phyloP scores from a whole-genome alignment of 1,284 basidiomycete genomes.

The Anthracocystis setariae region DNA sequence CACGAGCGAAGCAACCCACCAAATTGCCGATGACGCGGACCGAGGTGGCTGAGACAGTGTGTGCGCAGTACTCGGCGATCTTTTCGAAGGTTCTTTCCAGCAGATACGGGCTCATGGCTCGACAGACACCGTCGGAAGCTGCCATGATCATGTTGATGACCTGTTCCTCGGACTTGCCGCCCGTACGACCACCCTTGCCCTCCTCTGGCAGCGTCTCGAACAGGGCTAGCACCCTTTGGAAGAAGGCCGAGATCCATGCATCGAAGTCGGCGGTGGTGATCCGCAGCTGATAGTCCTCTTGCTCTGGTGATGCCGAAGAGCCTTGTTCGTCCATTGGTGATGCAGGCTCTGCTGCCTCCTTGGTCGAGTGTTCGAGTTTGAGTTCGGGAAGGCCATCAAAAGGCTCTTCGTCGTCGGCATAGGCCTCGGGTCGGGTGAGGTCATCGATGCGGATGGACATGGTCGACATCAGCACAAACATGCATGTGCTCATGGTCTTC shows the following conservation, averaged over 20 bases:
- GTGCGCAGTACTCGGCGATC: constrained; percentile 82
- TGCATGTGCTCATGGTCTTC: constrained; percentile 82
- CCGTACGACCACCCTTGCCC: constrained; percentile 77
- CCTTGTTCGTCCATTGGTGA: constrained; percentile 13
- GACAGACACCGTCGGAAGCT: constrained; percentile 84
- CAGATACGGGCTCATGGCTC: constrained; percentile 85
- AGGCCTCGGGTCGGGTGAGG: constrained; percentile 70
- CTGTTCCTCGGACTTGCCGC: constrained; percentile 85
- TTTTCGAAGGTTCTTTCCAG: constrained; percentile 87
- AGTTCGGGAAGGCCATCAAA: constrained; percentile 24
- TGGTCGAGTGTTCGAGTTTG: constrained; percentile 50
- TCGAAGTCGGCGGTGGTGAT: constrained; percentile 79
- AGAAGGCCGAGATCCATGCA: constrained; percentile 89
- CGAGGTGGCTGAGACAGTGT: constrained; percentile 79
- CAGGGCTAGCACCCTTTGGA: constrained; percentile 84
- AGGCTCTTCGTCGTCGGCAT: constrained; percentile 43
- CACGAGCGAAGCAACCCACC: constrained; percentile 84
- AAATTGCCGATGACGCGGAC: constrained; percentile 90
- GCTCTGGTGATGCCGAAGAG: constrained; percentile 30
- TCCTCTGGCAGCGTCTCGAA: constrained; percentile 95
- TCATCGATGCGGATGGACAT: constrained; percentile 86
- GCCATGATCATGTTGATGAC: constrained; percentile 83
- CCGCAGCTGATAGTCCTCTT: constrained; percentile 71
- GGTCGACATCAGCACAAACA: constrained; percentile 80
- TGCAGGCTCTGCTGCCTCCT: constrained; percentile 21